Evolutionary conservation across 805 yeast genomes (phyloP), one percentile per base, ranked within the genome.

Genomic region (Jamesozyma lodderae): DNA sequence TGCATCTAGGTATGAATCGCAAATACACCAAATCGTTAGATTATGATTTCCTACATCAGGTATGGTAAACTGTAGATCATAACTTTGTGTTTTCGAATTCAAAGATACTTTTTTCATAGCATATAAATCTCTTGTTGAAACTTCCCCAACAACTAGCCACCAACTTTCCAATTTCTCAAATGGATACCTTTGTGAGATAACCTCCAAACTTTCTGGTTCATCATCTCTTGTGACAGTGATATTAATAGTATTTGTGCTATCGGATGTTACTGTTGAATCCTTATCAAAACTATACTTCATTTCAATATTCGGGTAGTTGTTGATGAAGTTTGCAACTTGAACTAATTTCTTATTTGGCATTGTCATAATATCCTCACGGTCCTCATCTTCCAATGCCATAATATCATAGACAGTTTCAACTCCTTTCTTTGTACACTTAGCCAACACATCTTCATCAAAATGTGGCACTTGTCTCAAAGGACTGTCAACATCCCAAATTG

Each of bases 1-100:
- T 2, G 87, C 94, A 54, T 88, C 97, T n/a, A 85, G 52, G 51
- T 88, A 90, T 0, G 94, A 79, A 52, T 88, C 96, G 62, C 96
- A 82, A 55, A 88, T 73, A 52, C 90, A 78, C 94, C 94, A 88
- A 1, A 86, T 63, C 0, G 78, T 73, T 19, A 88, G 59, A 14
- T 68, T 54, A 39, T 79, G 82, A 4, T 64, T 55, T 0, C 95
- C 96, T 3, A 72, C 56, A 3, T 62, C 67, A 0, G 84, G 77
- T 8, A 85, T 51, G 0, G 75, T 63, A 42, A 83, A 73, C 20
- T 69, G 72, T 31, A 90, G 45, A 6, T 62, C 64, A 13, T 79
- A 67, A 3, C 58, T 52, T 52, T 79, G 83, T 1, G 58, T 55
- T 43, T 77, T 77, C 43, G 72, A 68, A 8, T 65, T 54, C 2